Conservation (phyloP, 441 rosid genomes). For the Breynia disticha region DNA sequence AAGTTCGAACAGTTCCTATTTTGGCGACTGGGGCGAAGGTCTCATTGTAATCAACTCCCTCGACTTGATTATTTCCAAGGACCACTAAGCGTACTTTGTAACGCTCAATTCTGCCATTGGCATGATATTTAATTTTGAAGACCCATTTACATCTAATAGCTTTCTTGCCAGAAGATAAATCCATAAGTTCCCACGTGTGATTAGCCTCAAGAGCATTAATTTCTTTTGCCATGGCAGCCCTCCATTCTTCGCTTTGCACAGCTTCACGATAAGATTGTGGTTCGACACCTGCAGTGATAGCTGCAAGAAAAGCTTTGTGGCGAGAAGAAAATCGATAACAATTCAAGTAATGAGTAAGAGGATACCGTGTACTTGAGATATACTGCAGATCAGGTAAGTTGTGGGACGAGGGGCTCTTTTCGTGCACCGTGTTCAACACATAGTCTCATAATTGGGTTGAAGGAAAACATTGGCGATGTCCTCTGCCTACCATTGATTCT, state of each 20-base stretch:
- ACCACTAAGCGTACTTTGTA: not conserved
- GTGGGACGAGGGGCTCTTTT: too few species aligned
- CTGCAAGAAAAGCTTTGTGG: not conserved
- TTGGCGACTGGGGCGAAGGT: not conserved
- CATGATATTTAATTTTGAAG: not conserved
- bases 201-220: conserved; percentile 4
- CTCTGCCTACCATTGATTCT: too few species aligned
- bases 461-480: too few species aligned
- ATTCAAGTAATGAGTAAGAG: not conserved
- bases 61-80: conserved; percentile 1
- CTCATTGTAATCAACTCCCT: not conserved
- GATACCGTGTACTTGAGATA: not conserved
- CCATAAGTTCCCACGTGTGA: not conserved
- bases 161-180: not conserved
- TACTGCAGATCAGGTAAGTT: too few species aligned
- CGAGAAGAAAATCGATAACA: not conserved
- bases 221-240: conserved; percentile 2
- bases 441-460: too few species aligned
- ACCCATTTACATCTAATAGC: not conserved
- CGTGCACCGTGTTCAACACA: too few species aligned
- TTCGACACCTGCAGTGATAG: not conserved
- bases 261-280: not conserved
- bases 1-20: not conserved
- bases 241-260: not conserved
- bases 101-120: conserved; percentile 1